phyloP scores from a whole-genome alignment of 306 rosid species.

The Parietaria judaica region DNA sequence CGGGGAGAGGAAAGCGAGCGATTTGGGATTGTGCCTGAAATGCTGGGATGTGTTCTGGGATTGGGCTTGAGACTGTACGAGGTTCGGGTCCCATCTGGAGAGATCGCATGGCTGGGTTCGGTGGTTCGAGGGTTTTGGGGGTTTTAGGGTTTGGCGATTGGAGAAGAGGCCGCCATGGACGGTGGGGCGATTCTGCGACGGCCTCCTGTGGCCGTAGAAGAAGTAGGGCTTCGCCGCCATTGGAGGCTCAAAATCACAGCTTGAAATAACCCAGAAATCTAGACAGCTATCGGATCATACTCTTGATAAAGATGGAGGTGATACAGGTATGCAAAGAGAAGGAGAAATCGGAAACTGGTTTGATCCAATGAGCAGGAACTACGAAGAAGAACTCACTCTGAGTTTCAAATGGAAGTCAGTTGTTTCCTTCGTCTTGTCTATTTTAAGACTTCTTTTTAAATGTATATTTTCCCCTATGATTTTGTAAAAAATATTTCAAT shows the following conservation, averaged over 20 bases:
- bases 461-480: too few relatives aligned
- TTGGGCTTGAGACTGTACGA: conserved; percentile 9
- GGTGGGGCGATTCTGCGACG: conserved; percentile 61
- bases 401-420: too few relatives aligned
- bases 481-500: too few relatives aligned
- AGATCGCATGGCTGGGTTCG: conserved; percentile 34
- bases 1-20: conserved; percentile 50
- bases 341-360: too few relatives aligned
- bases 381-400: too few relatives aligned
- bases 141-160: conserved; percentile 31
- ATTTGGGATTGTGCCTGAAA: conserved; percentile 11
- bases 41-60: neutral
- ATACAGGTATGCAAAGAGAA: too few relatives aligned
- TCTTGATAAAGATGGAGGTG: too few relatives aligned
- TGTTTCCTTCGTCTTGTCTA: too few relatives aligned
- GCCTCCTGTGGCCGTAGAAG: conserved; percentile 77
- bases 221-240: conserved; percentile 54
- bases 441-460: too few relatives aligned
- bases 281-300: too few relatives aligned
- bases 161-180: conserved; percentile 68
- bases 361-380: neutral
- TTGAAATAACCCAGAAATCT: neutral
- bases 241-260: neutral
- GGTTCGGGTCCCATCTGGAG: conserved; percentile 64
- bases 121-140: conserved; percentile 18